phyloP scores from a whole-genome alignment of 1,284 basidiomycete genomes.

The Tremellales sp. region DNA sequence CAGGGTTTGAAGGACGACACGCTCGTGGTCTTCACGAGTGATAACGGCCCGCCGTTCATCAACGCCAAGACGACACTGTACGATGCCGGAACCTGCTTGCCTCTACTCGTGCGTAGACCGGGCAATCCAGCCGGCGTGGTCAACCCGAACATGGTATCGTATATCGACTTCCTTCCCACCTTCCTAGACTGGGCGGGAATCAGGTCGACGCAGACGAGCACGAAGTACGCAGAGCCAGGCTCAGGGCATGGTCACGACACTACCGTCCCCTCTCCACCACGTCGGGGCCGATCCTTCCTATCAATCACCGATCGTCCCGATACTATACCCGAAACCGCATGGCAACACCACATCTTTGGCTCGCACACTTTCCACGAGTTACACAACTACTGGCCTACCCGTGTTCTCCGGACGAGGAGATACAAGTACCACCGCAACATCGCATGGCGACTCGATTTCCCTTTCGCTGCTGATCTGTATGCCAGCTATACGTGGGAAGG shows the following conservation, averaged over 20 bases:
- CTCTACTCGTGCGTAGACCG: conserved; percentile 16
- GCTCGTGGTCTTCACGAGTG: conserved; percentile 19
- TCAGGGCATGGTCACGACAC: no score
- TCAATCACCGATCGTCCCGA: conserved; percentile 11
- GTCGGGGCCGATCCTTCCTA: conserved; percentile 17
- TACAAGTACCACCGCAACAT: conserved; percentile 30
- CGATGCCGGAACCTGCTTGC: conserved; percentile 21
- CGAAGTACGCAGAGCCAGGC: conserved; percentile 4
- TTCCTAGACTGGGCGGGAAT: conserved; percentile 18
- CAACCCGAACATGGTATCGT: conserved; percentile 22
- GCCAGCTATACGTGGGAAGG: conserved; percentile 16
- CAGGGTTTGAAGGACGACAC: conserved; percentile 10
- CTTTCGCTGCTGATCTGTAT: conserved; percentile 23
- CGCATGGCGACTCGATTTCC: conserved; percentile 23
- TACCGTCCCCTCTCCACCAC: conserved; percentile 11
- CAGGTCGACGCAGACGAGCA: not conserved
- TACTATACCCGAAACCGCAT: conserved; percentile 5
- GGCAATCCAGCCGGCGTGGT: conserved; percentile 2
- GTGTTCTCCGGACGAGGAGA: conserved; percentile 12
- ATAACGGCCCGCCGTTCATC: conserved; percentile 28
- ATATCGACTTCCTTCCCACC: conserved; percentile 21
- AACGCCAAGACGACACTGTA: conserved; percentile 28
- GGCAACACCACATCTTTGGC: conserved; percentile 18
- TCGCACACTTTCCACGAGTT: conserved; percentile 28
- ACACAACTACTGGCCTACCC: conserved; percentile 24